A percentile compares a stretch with the other conserved stretches of the same genome.
Conservation (phyloP, 1,139 yeast genomes). For the Hansenula lynferdii region DNA sequence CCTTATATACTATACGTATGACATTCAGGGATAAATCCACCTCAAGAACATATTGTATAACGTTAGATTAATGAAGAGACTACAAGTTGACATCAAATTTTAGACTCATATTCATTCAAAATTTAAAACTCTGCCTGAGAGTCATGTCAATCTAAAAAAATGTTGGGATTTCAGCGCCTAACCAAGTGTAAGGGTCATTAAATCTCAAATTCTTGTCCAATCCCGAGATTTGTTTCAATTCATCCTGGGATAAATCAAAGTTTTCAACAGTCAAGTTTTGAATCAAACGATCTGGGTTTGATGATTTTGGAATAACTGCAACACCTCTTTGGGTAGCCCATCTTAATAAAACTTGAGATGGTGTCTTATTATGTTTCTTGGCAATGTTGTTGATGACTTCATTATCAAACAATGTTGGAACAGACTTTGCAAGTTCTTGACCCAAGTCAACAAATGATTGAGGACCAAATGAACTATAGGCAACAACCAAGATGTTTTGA, state of each 20-base stretch:
- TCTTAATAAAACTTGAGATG: constrained; percentile 67
- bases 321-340: constrained; percentile 78
- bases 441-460: constrained; percentile 65
- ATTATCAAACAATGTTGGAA: constrained; percentile 54
- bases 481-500: constrained; percentile 67
- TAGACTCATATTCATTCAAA: too few relatives aligned
- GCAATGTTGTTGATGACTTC: constrained; percentile 51
- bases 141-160: too few relatives aligned
- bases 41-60: too few relatives aligned
- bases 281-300: constrained; percentile 53
- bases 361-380: constrained; percentile 39
- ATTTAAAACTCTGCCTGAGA: too few relatives aligned
- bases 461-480: constrained; percentile 84
- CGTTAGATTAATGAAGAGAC: too few relatives aligned
- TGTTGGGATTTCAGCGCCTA: constrained; percentile 27
- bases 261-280: constrained; percentile 54
- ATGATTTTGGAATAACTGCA: constrained; percentile 74
- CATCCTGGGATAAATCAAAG: constrained; percentile 49
- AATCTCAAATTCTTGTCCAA: constrained; percentile 72
- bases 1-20: too few relatives aligned
- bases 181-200: constrained; percentile 83
- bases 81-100: too few relatives aligned
- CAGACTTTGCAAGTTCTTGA: constrained; percentile 44
- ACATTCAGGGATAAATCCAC: too few relatives aligned
- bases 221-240: constrained; percentile 43